These are phyloP conservation scores for Capillidium heterosporum DNA, from an alignment of 371 early-diverging fungal genomes.

Conservation along the genomic window DNA sequence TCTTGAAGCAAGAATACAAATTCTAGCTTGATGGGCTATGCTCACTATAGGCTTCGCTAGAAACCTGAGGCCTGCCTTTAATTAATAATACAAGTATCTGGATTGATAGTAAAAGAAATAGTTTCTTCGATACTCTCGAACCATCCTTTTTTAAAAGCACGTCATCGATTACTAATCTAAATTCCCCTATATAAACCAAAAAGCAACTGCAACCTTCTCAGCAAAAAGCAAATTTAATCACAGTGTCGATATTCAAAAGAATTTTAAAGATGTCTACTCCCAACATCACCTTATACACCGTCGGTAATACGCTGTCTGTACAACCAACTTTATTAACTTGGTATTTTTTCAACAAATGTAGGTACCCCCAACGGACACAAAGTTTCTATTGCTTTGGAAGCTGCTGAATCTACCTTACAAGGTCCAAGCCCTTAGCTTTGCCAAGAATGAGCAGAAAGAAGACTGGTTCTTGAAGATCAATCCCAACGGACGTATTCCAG, in stretches of 20 bases:
- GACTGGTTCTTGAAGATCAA: conserved; percentile 29
- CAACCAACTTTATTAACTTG: neutral
- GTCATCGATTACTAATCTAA: no score
- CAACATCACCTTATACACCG: conserved; percentile 6
- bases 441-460: conserved; percentile 22
- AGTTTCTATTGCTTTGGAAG: conserved; percentile 18
- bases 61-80: no score
- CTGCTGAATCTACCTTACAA: conserved; percentile 19
- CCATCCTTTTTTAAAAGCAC: no score
- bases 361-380: conserved; percentile 13
- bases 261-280: conserved; percentile 1
- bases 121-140: no score
- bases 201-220: no score
- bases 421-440: conserved; percentile 12
- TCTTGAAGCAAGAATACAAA: no score
- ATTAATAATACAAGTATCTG: no score
- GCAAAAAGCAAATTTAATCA: no score
- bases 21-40: no score
- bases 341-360: neutral
- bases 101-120: no score
- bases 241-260: neutral
- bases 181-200: no score
- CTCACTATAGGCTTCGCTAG: no score
- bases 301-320: neutral
- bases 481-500: conserved; percentile 25